Evolutionary conservation across 1,139 yeast genomes (phyloP), one percentile per base, ranked within the genome.

Genomic region (Blastobotrys petasosporus): DNA sequence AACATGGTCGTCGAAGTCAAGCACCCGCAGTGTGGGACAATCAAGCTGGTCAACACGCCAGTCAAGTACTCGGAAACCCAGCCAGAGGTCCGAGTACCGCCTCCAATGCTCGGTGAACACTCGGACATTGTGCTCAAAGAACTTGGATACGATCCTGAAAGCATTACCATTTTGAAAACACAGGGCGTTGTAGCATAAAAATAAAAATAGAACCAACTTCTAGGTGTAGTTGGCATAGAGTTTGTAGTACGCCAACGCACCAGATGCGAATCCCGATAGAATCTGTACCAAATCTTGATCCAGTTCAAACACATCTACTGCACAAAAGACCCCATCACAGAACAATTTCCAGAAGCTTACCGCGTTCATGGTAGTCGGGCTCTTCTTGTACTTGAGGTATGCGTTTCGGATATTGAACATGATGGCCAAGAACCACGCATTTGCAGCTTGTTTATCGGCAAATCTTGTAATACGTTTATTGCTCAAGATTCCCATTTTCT

Each of bases 81-180:
- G 49, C 65, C 66, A 16, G 44, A 32, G 62, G 67, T 53, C 64
- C 67, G 56, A 66, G 61, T 54, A 48, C 72, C 56, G 59, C 74
- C 65, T 63, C 81, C 61, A 64, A 60, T 57, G 54, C 65, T 55
- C 39, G 69, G 68, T 9, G 61, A 65, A 51, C 68, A 65, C 47
- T 63, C 67, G 2, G 42, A 28, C 11, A 55, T 65, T 1, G 50
- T 65, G 42, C 39, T 32, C 2, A 54, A 54, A n/a, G 54, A 50
- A 36, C 54, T 52, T 16, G 68, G 65, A 2, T 52, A 54, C 37
- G 37, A 50, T 15, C 48, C 37, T 2, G 51, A 47, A 1, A 54
- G 55, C 17, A 54, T 65, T 32, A 41, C 32, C 11, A 46, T 41
- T 16, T 50, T 63, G 20, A 41, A 46, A 2, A 33, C 37, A 2